These are phyloP conservation scores for Halophytophthora polymorphica DNA, from an alignment of 352 stramenopile species.

Conservation along the genomic window DNA sequence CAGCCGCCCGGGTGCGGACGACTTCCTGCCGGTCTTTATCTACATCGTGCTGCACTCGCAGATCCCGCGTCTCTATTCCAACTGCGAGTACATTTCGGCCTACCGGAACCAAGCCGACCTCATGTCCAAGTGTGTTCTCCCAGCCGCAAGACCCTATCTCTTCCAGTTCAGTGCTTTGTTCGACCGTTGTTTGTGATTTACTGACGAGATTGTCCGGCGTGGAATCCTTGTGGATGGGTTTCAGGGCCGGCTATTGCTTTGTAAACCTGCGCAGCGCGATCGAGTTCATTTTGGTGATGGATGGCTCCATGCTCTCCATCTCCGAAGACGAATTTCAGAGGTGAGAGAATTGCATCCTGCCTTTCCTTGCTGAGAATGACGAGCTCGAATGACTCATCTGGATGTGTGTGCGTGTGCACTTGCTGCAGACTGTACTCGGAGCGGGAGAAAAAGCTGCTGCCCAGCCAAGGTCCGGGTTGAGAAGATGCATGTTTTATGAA, in stretches of 20 bases:
- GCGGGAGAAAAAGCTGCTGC: constrained; percentile 27
- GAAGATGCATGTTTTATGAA: constrained; percentile 7
- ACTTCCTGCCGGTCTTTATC: constrained; percentile 92
- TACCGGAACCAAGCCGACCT: constrained; percentile 87
- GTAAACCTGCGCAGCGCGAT: constrained; percentile 89
- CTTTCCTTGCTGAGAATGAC: background rate
- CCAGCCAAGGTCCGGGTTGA: constrained; percentile 11
- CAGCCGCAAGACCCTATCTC: background rate
- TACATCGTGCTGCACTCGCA: constrained; percentile 90
- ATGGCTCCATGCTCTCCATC: constrained; percentile 82
- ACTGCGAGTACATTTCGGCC: constrained; percentile 89
- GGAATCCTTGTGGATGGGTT: constrained; percentile 4
- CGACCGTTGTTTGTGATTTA: background rate
- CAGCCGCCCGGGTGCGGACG: constrained; percentile 76
- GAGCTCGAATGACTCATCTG: background rate
- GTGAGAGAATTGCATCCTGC: constrained; percentile 17
- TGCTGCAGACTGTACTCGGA: constrained; percentile 34
- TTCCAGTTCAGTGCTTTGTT: no score
- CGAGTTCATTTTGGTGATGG: constrained; percentile 88
- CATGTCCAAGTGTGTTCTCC: constrained; percentile 77
- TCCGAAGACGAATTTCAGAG: constrained; percentile 74
- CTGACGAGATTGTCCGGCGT: constrained; percentile 3
- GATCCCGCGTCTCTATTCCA: constrained; percentile 84
- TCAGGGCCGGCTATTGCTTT: constrained; percentile 88
- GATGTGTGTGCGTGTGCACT: background rate